A percentile compares a stretch with the other conserved stretches of the same genome.
These are phyloP conservation scores for Linum usitatissimum DNA, from an alignment of 345 rosid species.

Conservation along the genomic window DNA sequence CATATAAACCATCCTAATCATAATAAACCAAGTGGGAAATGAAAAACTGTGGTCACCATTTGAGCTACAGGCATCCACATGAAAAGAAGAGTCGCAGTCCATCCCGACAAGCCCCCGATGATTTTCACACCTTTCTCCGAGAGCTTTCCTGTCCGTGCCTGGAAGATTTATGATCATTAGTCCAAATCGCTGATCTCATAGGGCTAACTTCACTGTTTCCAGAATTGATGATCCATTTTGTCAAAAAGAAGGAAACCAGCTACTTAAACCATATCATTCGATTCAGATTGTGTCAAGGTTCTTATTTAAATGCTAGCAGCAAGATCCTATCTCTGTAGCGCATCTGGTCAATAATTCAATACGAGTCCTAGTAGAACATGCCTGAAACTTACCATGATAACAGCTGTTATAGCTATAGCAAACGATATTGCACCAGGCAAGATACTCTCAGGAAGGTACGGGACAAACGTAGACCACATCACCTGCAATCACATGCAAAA, in stretches of 20 bases:
- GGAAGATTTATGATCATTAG: constrained; percentile 31
- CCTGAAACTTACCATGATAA: constrained; percentile 51
- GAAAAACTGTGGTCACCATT: constrained; percentile 37
- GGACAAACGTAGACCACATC: constrained; percentile 93
- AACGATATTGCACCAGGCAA: constrained; percentile 58
- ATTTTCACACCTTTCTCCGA: constrained; percentile 54
- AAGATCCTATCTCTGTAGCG: constrained; percentile 4
- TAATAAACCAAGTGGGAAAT: background rate
- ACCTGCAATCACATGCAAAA: constrained; percentile 32
- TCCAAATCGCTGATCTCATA: constrained; percentile 10
- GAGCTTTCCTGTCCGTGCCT: constrained; percentile 73
- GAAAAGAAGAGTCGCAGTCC: constrained; percentile 94
- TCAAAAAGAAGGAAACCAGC: background rate
- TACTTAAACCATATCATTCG: background rate
- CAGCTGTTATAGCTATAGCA: constrained; percentile 50
- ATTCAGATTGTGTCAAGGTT: background rate
- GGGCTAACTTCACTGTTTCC: constrained; percentile 3
- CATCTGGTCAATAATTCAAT: background rate
- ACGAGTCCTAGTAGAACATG: background rate
- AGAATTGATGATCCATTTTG: background rate
- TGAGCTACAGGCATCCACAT: constrained; percentile 98
- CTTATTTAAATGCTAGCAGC: background rate
- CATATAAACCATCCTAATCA: background rate
- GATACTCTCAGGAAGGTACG: constrained; percentile 52
- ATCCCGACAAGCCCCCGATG: constrained; percentile 65